Percentiles rank a stretch among this genome's conserved stretches.
Evolutionary conservation across 2,329 filamentous ascomycete genomes (phyloP).

Genomic region (Beauveria asiatica): DNA sequence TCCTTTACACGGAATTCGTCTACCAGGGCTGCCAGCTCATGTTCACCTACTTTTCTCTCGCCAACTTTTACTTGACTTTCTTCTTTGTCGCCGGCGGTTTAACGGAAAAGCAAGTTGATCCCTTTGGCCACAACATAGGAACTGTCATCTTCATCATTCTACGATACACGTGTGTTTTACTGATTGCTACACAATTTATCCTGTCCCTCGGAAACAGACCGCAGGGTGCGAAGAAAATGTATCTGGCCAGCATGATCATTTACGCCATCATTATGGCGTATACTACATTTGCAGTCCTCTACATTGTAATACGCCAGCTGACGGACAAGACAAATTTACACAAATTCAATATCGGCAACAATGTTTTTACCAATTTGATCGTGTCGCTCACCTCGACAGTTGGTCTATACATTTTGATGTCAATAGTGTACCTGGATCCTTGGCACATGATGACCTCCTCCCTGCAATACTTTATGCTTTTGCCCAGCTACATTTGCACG

Average conservation of each 20-base stretch:
- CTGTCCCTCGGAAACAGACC: conserved; percentile 92
- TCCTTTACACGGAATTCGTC: conserved; percentile 89
- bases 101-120: conserved; percentile 69
- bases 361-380: conserved; percentile 91
- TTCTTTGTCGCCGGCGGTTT: conserved; percentile 95
- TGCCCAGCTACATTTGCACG: conserved; percentile 93
- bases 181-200: conserved; percentile 94
- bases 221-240: conserved; percentile 87
- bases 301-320: conserved; percentile 81
- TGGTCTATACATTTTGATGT: conserved; percentile 93
- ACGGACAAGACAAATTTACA: conserved; percentile 36
- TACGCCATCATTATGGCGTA: conserved; percentile 94
- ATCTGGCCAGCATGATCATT: conserved; percentile 78
- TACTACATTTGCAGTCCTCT: conserved; percentile 81
- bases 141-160: conserved; percentile 79
- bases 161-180: conserved; percentile 74
- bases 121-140: conserved; percentile 82
- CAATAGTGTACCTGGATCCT: conserved; percentile 90
- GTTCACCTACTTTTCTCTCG: conserved; percentile 96
- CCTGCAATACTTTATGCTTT: conserved; percentile 82
- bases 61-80: conserved; percentile 98
- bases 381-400: conserved; percentile 82
- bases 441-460: conserved; percentile 98
- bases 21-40: conserved; percentile 89
- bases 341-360: conserved; percentile 61